Evolutionary conservation across 2,329 filamentous ascomycete genomes (phyloP).

Genomic region (Dothideomycetes sp.): DNA sequence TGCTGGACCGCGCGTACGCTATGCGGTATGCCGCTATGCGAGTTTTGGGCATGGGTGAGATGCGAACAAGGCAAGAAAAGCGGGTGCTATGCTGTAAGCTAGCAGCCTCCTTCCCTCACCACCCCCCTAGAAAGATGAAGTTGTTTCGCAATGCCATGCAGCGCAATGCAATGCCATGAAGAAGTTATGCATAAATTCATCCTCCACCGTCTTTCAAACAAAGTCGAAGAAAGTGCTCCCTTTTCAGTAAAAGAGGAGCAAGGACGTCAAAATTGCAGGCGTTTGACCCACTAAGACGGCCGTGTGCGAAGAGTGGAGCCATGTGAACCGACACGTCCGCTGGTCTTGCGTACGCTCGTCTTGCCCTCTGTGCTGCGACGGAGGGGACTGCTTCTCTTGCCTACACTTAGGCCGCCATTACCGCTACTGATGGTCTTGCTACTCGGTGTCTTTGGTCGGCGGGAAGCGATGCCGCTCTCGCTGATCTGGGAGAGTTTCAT

Average conservation of each 20-base stretch:
- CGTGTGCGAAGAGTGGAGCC: neutral
- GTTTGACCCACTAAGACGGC: neutral
- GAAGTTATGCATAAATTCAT: no score
- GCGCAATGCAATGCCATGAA: no score
- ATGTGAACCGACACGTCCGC: constrained; percentile 33
- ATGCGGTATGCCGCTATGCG: no score
- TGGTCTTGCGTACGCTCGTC: constrained; percentile 39
- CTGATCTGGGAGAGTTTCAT: constrained; percentile 15
- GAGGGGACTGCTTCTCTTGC: constrained; percentile 34
- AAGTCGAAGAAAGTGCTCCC: no score
- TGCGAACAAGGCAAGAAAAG: no score
- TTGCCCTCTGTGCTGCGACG: constrained; percentile 37
- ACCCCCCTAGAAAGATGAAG: no score
- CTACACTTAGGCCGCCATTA: constrained; percentile 32
- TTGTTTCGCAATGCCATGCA: no score
- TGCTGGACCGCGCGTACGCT: no score
- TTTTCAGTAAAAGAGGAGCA: neutral
- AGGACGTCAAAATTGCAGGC: neutral
- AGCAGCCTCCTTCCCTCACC: no score
- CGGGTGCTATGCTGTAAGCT: no score
- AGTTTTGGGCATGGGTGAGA: no score
- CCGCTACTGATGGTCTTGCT: constrained; percentile 28
- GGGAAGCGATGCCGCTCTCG: constrained; percentile 15
- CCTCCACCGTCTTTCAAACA: no score
- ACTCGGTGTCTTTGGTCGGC: constrained; percentile 34